These are phyloP conservation scores for Fennellomyces sp. DNA, from an alignment of 371 early-diverging fungal genomes.

Conservation along the genomic window DNA sequence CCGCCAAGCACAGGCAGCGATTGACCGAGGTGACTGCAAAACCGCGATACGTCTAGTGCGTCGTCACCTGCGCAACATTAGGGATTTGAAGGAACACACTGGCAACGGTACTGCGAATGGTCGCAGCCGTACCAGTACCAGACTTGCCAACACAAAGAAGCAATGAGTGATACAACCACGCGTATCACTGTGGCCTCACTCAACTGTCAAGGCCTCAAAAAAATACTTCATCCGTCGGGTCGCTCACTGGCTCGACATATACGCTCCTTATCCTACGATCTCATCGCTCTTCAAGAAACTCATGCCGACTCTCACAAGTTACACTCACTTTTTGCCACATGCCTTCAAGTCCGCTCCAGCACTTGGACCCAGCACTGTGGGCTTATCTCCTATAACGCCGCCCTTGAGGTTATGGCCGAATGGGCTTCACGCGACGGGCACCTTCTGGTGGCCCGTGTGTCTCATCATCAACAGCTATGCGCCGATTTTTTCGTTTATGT, in stretches of 20 bases:
- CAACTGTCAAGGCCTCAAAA: conserved; percentile 18
- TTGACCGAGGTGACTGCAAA: too few relatives aligned
- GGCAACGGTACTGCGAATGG: too few relatives aligned
- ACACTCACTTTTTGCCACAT: too few relatives aligned
- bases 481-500: background rate
- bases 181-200: conserved; percentile 11
- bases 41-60: too few relatives aligned
- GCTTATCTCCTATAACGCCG: background rate
- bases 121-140: too few relatives aligned
- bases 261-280: background rate
- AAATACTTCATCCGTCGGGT: background rate
- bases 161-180: too few relatives aligned
- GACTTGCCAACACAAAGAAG: too few relatives aligned
- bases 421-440: background rate
- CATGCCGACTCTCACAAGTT: background rate
- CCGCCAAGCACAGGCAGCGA: too few relatives aligned
- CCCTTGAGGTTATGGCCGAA: background rate
- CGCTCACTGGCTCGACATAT: conserved; percentile 1
- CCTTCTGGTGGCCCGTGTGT: background rate
- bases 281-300: conserved; percentile 12
- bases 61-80: too few relatives aligned
- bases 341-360: conserved; percentile 4
- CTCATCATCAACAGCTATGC: conserved; percentile 2
- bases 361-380: conserved; percentile 8
- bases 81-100: too few relatives aligned